These are phyloP conservation scores for Botrytis elliptica DNA, from an alignment of 2,329 filamentous ascomycete species.

Conservation along the genomic window DNA sequence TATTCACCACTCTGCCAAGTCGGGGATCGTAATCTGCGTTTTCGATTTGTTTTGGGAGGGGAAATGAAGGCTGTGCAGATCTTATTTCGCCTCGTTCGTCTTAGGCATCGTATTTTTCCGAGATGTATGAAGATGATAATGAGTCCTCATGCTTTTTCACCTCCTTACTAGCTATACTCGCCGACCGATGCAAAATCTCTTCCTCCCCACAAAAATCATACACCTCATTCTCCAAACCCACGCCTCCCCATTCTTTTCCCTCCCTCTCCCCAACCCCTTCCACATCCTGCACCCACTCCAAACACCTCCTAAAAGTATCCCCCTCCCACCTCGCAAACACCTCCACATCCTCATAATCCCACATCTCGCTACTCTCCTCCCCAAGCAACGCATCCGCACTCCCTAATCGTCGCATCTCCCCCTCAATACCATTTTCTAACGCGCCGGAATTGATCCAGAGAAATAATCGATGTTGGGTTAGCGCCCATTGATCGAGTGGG, in stretches of 20 bases:
- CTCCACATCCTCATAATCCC: background rate
- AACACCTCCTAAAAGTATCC: background rate
- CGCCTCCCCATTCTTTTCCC: too few relatives aligned
- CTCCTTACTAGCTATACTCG: background rate
- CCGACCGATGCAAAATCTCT: background rate
- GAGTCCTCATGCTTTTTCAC: too few relatives aligned
- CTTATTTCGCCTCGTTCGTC: background rate
- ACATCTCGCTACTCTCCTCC: background rate
- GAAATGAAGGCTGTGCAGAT: background rate
- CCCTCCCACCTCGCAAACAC: background rate
- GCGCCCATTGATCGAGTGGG: background rate
- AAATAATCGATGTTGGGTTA: background rate
- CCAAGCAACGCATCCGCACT: background rate
- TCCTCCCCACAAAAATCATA: background rate
- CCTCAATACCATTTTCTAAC: background rate
- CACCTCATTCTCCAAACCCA: background rate
- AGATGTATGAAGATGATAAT: background rate
- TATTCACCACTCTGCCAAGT: background rate
- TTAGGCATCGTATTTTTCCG: background rate
- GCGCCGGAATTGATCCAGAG: background rate
- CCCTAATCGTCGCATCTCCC: rapidly evolving
- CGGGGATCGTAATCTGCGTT: background rate
- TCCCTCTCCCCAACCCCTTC: too few relatives aligned
- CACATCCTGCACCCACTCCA: background rate
- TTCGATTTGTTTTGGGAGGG: too few relatives aligned